Evolutionary conservation across 1,284 basidiomycete species (phyloP).

Genomic region (Papiliotrema terrestris): DNA sequence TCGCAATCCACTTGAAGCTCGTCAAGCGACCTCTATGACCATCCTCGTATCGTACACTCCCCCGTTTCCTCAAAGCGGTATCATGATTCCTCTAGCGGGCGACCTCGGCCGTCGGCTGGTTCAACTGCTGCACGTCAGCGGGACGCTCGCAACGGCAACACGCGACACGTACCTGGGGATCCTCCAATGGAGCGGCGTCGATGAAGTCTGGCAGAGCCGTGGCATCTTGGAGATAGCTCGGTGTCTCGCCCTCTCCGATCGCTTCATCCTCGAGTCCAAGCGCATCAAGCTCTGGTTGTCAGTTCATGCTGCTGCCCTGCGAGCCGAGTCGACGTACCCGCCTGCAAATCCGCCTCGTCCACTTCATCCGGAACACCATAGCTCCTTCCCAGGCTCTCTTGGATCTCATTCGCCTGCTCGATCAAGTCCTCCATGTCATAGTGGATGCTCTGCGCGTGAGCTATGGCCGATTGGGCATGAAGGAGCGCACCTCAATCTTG

Average conservation of each 20-base stretch:
- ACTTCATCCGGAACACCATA: conserved; percentile 97
- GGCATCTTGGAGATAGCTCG: conserved; percentile 78
- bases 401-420: conserved; percentile 96
- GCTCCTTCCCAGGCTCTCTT: conserved; percentile 86
- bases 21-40: background rate
- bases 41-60: no score
- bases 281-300: conserved; percentile 73
- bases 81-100: conserved; percentile 11
- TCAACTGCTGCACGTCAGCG: conserved; percentile 2
- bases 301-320: background rate
- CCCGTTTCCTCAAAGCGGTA: background rate
- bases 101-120: conserved; percentile 21
- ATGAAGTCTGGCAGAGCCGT: conserved; percentile 85
- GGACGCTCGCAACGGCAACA: background rate
- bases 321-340: conserved; percentile 58
- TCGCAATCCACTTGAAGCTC: background rate
- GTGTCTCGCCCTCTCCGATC: conserved; percentile 73
- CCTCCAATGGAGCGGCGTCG: conserved; percentile 66
- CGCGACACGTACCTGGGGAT: conserved; percentile 24
- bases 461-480: background rate
- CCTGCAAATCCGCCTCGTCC: conserved; percentile 95
- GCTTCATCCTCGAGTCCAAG: conserved; percentile 64
- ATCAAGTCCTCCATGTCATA: conserved; percentile 98
- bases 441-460: conserved; percentile 67
- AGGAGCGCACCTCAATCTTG: conserved; percentile 82